Base-by-base conservation (phyloP, 495 filamentous ascomycete species). In the Hyphodiscus hymeniophilus region DNA sequence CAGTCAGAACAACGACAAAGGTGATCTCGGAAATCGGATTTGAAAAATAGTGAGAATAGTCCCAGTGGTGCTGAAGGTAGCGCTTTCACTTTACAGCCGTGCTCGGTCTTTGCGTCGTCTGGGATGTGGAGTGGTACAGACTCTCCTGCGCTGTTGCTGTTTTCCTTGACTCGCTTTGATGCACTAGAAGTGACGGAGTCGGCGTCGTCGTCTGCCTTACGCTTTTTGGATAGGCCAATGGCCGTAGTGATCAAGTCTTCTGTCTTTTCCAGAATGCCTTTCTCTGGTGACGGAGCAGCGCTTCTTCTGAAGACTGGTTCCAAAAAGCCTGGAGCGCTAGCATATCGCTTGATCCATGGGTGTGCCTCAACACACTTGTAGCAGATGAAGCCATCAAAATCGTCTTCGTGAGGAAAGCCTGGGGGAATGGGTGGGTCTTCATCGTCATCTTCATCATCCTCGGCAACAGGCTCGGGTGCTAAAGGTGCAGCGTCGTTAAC, bases 281-380 rank as follows among this genome's bases (percentile, higher is more conserved):
- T 50, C 36, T 56, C 44, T 17, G 46, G 48, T 5, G 41, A 55
- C 12, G 58, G 55, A 17, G 58, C 55, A 32, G 55, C 21, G 42
- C 55, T 58, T 45, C 58, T 45, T 49, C 47, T 48, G 47, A 66
- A 71, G 0, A 94, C 81, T 0, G 90, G 75, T 2, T 79, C 74
- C 3, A 97, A 68, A 58, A 99, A 97, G 2, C 89, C 89, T 2
- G 75, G 60, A 0, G 82, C 77, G 3, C 85, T 85, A n/a, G 88
- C 90, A 57, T 96, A 97, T 47, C 72, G 67, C 67, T 89, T 92
- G 56, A 99, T 81, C 92, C 91, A 99, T 0, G 89, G 89, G 57
- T 86, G 80, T 0, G 86, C 79, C 20, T 91, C 83, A 26, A 92
- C 72, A 56, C 94, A 99, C 60, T 94, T 89, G 71, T 89, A 95